A percentile compares a stretch with the other conserved stretches of the same genome.
phyloP scores from a whole-genome alignment of 2,329 filamentous ascomycete genomes.

The Penicillium sp. region DNA sequence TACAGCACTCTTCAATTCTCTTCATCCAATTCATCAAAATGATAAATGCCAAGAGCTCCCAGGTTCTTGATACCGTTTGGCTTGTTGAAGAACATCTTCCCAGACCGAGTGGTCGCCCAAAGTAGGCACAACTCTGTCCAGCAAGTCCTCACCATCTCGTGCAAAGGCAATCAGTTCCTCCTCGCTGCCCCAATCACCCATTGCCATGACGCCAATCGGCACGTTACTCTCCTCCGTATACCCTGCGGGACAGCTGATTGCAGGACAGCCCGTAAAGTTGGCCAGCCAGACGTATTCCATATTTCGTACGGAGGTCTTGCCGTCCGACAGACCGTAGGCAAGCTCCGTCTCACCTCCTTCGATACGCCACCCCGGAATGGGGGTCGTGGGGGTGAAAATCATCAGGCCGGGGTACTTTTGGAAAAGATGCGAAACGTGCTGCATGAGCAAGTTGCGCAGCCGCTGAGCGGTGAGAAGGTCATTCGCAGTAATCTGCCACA shows the following conservation, averaged over 20 bases:
- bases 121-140: conserved; percentile 33
- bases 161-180: conserved; percentile 49
- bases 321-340: conserved; percentile 62
- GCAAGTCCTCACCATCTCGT: conserved; percentile 45
- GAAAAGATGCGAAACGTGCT: conserved; percentile 67
- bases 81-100: conserved; percentile 35
- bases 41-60: neutral
- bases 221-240: conserved; percentile 50
- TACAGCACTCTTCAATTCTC: too few relatives aligned
- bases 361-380: conserved; percentile 68
- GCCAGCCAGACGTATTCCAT: conserved; percentile 86
- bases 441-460: conserved; percentile 70
- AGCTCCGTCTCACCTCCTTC: conserved; percentile 57
- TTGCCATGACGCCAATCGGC: conserved; percentile 50
- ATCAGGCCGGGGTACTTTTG: conserved; percentile 66
- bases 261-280: conserved; percentile 73
- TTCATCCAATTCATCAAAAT: neutral
- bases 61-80: conserved; percentile 4
- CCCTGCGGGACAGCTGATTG: conserved; percentile 67
- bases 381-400: conserved; percentile 71
- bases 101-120: conserved; percentile 23
- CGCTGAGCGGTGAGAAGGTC: conserved; percentile 70
- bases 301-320: conserved; percentile 63
- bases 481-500: conserved; percentile 55
- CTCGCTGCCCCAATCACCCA: conserved; percentile 51